Evolutionary conservation across 345 rosid species (phyloP), one percentile per base, ranked within the genome.

Genomic region (Pugionium cornutum): DNA sequence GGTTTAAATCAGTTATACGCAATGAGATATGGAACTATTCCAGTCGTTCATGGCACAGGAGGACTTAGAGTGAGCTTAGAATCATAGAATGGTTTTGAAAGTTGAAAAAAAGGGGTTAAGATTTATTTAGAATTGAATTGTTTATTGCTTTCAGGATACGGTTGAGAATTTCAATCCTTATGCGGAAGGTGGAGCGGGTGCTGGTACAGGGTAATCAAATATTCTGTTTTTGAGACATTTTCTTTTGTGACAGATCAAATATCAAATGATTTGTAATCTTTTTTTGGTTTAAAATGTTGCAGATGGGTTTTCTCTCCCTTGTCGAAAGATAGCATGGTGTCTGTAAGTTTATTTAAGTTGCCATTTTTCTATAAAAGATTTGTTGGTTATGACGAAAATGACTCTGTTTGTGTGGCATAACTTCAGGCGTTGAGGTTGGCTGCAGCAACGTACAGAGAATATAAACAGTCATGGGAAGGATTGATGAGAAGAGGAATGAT

Each of bases 1-100:
- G 98, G 97, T 11, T 79, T 92, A 73, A 92, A 92, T 82, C 98
- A 92, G 57, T 70, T 92, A 75, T 92, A 88, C 33, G 98, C 98
- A 43, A 89, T 92, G 98, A 86, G 88, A 89, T 92, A 92, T n/a
- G 97, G 86, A 65, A 85, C 98, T 18, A 64, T 89, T 27, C 98
- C 97, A 2, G 96, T 92, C 5, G 98, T 92, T 51, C 98, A 89
- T 70, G 84, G 80, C 76, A 92, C 97, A 0, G 98, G 97, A 71
- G 98, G 98, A 74, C 97, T 92, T 50, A 77, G 89, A 67, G 97
- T 88, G 71, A 83, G 96, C 86, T 58, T 37, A 18, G 18, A 18
- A 18, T 18, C 18, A 18, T 18, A 18, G 18, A 18, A 18, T 18
- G 18, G 18, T 18, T 18, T 18, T 18, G 18, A 18, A 18, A 18